phyloP scores from a whole-genome alignment of 2,329 filamentous ascomycete species.

The Microsporum ferrugineum region DNA sequence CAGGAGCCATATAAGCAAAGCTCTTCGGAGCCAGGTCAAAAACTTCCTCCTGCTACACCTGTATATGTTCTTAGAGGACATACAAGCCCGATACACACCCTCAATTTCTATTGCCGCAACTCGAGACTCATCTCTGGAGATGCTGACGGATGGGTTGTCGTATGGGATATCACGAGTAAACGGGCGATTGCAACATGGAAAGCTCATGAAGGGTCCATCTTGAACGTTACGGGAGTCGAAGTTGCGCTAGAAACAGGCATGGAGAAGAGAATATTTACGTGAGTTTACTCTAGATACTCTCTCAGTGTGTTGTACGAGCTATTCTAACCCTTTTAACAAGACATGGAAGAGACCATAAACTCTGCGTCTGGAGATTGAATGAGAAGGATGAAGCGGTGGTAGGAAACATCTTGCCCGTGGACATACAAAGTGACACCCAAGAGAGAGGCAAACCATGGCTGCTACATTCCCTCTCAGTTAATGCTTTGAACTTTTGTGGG shows the following conservation, averaged over 20 bases:
- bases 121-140: slow-evolving; percentile 73
- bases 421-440: slow-evolving; percentile 36
- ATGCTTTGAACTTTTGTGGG: slow-evolving; percentile 89
- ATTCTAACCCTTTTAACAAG: slow-evolving; percentile 35
- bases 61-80: slow-evolving; percentile 75
- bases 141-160: slow-evolving; percentile 74
- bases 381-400: slow-evolving; percentile 48
- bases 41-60: slow-evolving; percentile 43
- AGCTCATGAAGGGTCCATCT: slow-evolving; percentile 65
- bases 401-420: slow-evolving; percentile 60
- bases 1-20: background rate
- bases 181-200: slow-evolving; percentile 75
- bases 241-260: slow-evolving; percentile 2
- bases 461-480: slow-evolving; percentile 71
- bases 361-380: slow-evolving; percentile 71
- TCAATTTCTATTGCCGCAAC: slow-evolving; percentile 62
- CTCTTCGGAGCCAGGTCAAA: background rate
- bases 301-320: background rate
- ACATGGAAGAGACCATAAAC: slow-evolving; percentile 78
- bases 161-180: slow-evolving; percentile 77
- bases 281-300: slow-evolving; percentile 30
- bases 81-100: slow-evolving; percentile 63
- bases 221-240: slow-evolving; percentile 63
- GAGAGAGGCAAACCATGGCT: slow-evolving; percentile 62
- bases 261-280: slow-evolving; percentile 70